Conservation (phyloP, 345 rosid species). For the Chamaenerion angustifolium region DNA sequence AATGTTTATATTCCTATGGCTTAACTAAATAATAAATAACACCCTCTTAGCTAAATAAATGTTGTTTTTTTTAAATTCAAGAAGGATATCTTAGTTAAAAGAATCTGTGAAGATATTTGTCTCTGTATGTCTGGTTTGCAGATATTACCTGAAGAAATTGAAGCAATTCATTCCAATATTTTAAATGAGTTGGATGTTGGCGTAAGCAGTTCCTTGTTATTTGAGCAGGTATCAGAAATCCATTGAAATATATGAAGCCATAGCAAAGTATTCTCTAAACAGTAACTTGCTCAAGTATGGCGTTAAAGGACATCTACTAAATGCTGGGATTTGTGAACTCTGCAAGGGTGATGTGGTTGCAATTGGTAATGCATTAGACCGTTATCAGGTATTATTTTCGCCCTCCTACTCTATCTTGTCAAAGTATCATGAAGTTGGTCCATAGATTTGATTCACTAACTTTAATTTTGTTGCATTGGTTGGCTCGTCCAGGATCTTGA, state of each 20-base stretch:
- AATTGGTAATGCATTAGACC: conserved; percentile 77
- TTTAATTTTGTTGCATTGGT: no score
- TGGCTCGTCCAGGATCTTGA: conserved; percentile 58
- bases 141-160: no score
- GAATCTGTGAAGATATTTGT: no score
- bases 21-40: no score
- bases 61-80: no score
- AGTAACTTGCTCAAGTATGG: conserved; percentile 88
- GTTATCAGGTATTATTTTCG: conserved; percentile 57
- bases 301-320: conserved; percentile 94
- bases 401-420: background rate
- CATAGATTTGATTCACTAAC: no score
- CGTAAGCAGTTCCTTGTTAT: conserved; percentile 7
- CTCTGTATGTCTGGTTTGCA: no score
- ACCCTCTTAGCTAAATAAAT: no score
- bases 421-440: no score
- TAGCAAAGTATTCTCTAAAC: conserved; percentile 57
- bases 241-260: conserved; percentile 78
- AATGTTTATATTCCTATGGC: background rate
- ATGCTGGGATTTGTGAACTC: conserved; percentile 92
- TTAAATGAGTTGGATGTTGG: no score
- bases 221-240: conserved; percentile 69
- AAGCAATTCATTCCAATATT: no score
- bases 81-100: no score
- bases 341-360: conserved; percentile 88